These are phyloP conservation scores for Triticum aestivum DNA, from an alignment of 176 grass and related monocot genomes.

Conservation along the genomic window DNA sequence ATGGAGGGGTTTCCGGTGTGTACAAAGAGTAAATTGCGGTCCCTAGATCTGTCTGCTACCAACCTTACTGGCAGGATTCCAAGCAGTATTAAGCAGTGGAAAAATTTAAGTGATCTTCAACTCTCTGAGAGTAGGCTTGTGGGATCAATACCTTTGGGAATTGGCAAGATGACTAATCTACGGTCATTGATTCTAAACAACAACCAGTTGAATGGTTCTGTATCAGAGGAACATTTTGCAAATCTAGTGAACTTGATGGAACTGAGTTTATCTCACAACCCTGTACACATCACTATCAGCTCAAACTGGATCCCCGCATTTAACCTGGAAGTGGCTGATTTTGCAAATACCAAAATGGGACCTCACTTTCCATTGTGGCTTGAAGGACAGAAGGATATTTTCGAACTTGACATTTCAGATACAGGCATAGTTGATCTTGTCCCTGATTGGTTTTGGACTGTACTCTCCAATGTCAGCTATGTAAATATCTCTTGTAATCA, in stretches of 20 bases:
- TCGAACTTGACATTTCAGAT: no score
- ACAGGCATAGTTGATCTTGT: no score
- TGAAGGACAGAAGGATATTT: no score
- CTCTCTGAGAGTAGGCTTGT: neutral
- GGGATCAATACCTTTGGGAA: neutral
- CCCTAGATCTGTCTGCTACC: neutral
- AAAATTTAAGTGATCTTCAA: neutral
- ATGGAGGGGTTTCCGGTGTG: neutral
- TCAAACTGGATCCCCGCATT: no score
- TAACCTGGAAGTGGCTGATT: no score
- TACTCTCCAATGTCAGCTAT: no score
- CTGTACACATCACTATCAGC: no score
- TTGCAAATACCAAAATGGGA: no score
- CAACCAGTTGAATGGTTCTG: neutral
- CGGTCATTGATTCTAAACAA: neutral
- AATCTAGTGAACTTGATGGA: neutral
- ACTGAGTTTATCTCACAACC: no score
- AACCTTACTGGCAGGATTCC: neutral
- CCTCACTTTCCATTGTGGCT: no score
- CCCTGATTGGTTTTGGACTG: no score
- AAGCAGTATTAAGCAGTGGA: neutral
- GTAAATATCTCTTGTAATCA: no score
- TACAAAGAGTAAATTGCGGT: neutral
- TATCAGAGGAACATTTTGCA: neutral
- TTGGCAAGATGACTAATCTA: neutral